These are phyloP conservation scores for Neoconidiobolus thromboides DNA, from an alignment of 371 early-diverging fungal species.

Conservation along the genomic window DNA sequence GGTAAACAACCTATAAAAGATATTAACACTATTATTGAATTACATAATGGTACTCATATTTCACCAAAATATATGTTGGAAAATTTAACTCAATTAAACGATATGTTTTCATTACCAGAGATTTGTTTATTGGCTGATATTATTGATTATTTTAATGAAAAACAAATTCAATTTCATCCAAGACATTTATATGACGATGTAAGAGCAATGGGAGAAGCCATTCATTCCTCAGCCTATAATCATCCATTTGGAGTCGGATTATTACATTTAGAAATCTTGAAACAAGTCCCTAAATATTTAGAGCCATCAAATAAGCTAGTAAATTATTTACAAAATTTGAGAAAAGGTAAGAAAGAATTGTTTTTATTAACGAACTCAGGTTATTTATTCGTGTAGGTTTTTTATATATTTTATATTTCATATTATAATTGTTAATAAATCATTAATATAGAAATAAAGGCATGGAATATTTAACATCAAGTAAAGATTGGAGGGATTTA, in stretches of 20 bases:
- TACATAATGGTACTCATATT: conserved; percentile 36
- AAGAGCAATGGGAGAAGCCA: conserved; percentile 22
- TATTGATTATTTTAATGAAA: conserved; percentile 33
- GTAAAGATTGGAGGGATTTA: conserved; percentile 31
- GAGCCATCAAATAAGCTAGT: conserved; percentile 23
- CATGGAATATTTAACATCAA: conserved; percentile 25
- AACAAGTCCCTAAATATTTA: conserved; percentile 25
- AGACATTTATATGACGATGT: conserved; percentile 44
- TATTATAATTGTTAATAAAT: background rate
- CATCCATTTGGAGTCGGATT: conserved; percentile 19
- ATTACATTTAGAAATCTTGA: conserved; percentile 25
- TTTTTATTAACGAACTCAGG: conserved; percentile 41
- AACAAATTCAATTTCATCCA: conserved; percentile 32
- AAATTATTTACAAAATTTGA: conserved; percentile 24
- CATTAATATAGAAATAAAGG: conserved; percentile 18
- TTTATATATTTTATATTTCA: background rate
- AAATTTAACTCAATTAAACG: conserved; percentile 38
- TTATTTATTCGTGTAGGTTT: conserved; percentile 24
- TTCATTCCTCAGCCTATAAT: conserved; percentile 21
- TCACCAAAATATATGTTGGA: conserved; percentile 25
- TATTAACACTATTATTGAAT: conserved; percentile 21
- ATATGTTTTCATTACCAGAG: conserved; percentile 38
- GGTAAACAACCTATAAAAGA: conserved; percentile 29
- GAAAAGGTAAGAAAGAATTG: conserved; percentile 23
- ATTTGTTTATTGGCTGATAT: conserved; percentile 35